These are phyloP conservation scores for Bacidia gigantensis DNA, from an alignment of 495 filamentous ascomycete species.

Conservation along the genomic window DNA sequence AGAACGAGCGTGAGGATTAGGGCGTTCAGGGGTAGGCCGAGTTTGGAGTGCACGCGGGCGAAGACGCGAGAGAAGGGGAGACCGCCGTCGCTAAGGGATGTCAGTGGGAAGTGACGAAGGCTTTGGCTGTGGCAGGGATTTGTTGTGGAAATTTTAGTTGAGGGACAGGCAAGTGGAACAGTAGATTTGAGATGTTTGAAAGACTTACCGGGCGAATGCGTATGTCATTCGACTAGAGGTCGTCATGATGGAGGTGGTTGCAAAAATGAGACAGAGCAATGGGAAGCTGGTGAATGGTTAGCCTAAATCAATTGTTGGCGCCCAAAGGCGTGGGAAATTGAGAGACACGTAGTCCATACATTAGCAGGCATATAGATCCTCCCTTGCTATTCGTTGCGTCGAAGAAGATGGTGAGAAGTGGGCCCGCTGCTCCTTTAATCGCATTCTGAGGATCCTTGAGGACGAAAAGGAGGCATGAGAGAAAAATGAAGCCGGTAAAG, in stretches of 20 bases:
- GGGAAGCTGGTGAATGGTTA: conserved; percentile 42
- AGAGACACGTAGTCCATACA: conserved; percentile 28
- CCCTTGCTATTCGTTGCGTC: conserved; percentile 52
- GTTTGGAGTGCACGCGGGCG: conserved; percentile 41
- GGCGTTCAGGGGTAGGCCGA: conserved; percentile 50
- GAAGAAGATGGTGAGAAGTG: conserved; percentile 56
- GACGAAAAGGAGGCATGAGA: conserved; percentile 52
- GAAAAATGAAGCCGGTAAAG: conserved; percentile 54
- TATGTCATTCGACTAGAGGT: conserved; percentile 66
- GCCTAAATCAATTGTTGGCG: not conserved
- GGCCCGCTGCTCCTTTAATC: conserved; percentile 47
- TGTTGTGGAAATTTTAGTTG: not conserved
- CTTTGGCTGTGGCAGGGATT: not conserved
- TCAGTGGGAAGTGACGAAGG: not conserved
- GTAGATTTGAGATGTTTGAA: too few relatives aligned
- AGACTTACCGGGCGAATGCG: conserved; percentile 42
- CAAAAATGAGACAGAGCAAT: conserved; percentile 58
- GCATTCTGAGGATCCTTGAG: conserved; percentile 43
- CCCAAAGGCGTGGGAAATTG: not conserved
- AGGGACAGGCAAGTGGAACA: too few relatives aligned
- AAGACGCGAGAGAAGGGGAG: conserved; percentile 54
- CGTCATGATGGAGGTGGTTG: conserved; percentile 58
- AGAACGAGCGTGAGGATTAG: conserved; percentile 49
- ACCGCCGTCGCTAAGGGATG: conserved; percentile 43
- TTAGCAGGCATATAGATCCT: conserved; percentile 52